Evolutionary conservation across 1,139 yeast genomes (phyloP), one percentile per base, ranked within the genome.

Genomic region (Scheffersomyces illinoinensis): DNA sequence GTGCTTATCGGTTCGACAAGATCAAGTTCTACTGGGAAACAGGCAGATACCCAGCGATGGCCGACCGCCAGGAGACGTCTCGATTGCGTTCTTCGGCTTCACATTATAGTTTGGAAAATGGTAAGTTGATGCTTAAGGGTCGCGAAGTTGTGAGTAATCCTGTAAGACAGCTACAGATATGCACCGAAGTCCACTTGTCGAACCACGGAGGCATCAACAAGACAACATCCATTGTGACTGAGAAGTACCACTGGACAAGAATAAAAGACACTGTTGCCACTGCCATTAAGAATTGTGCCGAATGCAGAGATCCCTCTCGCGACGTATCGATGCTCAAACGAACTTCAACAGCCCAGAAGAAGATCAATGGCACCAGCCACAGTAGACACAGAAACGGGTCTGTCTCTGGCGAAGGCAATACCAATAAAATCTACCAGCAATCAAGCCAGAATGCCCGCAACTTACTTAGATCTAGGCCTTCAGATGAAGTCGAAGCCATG

Each of bases 191-290:
- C 18, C 98, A 93, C 71, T 70, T 82, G 63, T 76, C 84, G 19
- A 84, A 84, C 58, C 98, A 93, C 70, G 90, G 89, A 5, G 98
- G 98, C n/a, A 92, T 95, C 61, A 95, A 95, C 73, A 90, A 89
- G 67, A 89, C 97, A 1, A 93, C 98, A 0, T 79, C 95, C 0
- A 77, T 83, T 48, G 86, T 95, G 21, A 85, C 96, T 0, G 96
- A 90, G 63, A 84, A 85, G 64, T 95, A 89, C 67, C 97, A 92
- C 71, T 95, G 98, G 98, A 85, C 93, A 1, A 84, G 97, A 55
- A 90, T 95, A 62, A 93, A 95, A 73, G 93, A 87, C 62, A 92
- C 97, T 0, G 97, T 91, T 0, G 88, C 90, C 0, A 86, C 87
- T 50, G 96, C 92, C 1, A 88, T 93, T 56, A 82, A 89, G 59